phyloP scores from a whole-genome alignment of 1,284 basidiomycete genomes.

The Neotropicomus parvogracilis region DNA sequence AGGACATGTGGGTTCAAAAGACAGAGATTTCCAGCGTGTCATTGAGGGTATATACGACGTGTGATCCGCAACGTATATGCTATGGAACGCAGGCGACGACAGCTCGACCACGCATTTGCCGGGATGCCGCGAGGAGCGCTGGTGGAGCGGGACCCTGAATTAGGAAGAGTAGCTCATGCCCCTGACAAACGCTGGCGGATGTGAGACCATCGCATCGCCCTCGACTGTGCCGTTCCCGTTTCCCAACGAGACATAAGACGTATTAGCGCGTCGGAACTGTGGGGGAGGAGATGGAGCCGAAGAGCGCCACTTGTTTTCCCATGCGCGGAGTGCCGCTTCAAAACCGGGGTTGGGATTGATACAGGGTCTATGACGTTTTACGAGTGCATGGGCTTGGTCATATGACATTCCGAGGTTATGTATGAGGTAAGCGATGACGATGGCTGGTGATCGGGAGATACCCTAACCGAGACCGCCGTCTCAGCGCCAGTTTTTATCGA shows the following conservation, averaged over 20 bases:
- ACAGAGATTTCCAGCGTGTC: neutral
- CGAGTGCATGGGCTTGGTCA: slow-evolving; percentile 54
- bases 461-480: slow-evolving; percentile 39
- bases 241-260: slow-evolving; percentile 20
- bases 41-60: slow-evolving; percentile 11
- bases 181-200: slow-evolving; percentile 18
- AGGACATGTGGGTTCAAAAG: neutral
- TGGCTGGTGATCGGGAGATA: slow-evolving; percentile 62
- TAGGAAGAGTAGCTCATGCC: slow-evolving; percentile 25
- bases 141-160: neutral
- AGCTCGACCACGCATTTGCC: neutral
- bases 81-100: neutral
- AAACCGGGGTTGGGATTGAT: slow-evolving; percentile 70
- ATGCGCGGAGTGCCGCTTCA: slow-evolving; percentile 48
- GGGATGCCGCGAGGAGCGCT: neutral
- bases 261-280: slow-evolving; percentile 30
- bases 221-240: slow-evolving; percentile 3
- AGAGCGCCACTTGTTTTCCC: slow-evolving; percentile 41
- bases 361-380: slow-evolving; percentile 60
- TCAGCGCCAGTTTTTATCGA: slow-evolving; percentile 1
- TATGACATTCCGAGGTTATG: slow-evolving; percentile 64
- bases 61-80: slow-evolving; percentile 1
- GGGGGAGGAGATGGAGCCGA: slow-evolving; percentile 11
- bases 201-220: neutral
- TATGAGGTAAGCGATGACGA: slow-evolving; percentile 67